Evolutionary conservation across 352 stramenopile species (phyloP).

Genomic region (Blastocystis sp.): DNA sequence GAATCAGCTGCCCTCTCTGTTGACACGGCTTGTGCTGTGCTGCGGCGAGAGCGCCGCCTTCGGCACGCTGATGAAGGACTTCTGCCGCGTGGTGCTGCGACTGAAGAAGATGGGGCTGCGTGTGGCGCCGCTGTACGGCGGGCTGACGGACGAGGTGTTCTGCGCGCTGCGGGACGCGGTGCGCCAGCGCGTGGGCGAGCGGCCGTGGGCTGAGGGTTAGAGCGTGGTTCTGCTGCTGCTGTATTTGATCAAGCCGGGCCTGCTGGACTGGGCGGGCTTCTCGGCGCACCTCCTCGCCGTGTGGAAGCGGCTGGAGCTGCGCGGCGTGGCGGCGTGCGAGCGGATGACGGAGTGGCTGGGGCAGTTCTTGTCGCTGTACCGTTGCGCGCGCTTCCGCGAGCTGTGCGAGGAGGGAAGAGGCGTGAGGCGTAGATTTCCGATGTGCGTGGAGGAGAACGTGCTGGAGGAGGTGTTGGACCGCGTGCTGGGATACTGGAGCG

Average conservation of each 20-base stretch:
- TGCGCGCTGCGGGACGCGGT: neutral
- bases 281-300: neutral
- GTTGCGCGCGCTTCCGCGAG: conserved; percentile 5
- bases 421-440: conserved; percentile 8
- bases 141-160: neutral
- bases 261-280: neutral
- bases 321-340: neutral
- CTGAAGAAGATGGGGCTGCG: neutral
- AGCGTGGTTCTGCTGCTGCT: conserved; percentile 21
- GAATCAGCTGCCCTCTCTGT: neutral
- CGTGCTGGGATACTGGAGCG: neutral
- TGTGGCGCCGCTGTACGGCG: neutral
- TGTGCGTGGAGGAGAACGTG: neutral
- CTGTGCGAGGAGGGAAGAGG: neutral
- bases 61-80: conserved; percentile 26
- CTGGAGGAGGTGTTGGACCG: conserved; percentile 1
- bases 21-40: neutral
- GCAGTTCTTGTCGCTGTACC: conserved; percentile 9
- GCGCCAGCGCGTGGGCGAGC: neutral
- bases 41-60: neutral
- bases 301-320: conserved; percentile 12
- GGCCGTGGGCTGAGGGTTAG: neutral
- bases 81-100: conserved; percentile 27
- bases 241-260: conserved; percentile 37
- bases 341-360: neutral